Conservation (phyloP, 495 filamentous ascomycete genomes). For the Trichoderma virens region DNA sequence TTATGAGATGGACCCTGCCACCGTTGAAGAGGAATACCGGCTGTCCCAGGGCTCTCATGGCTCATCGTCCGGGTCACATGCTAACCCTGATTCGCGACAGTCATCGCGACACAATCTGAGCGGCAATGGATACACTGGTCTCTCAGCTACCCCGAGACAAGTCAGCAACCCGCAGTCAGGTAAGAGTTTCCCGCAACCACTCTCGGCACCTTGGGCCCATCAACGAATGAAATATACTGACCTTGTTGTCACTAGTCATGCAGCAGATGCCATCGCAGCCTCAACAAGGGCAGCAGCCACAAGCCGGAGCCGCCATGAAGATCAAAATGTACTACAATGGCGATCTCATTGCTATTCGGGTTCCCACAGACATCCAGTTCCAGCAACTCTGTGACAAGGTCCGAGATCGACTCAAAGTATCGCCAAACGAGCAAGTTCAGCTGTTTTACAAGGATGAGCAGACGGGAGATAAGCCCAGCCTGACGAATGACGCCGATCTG, state of each 20-base stretch:
- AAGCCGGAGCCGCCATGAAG: constrained; percentile 49
- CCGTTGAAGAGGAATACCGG: constrained; percentile 59
- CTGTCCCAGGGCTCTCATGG: constrained; percentile 64
- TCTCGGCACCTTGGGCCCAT: too few relatives aligned
- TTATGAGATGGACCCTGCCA: constrained; percentile 75
- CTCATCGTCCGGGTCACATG: constrained; percentile 52
- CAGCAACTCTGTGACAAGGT: constrained; percentile 75
- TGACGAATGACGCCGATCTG: constrained; percentile 74
- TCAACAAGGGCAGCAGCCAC: constrained; percentile 21
- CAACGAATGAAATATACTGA: background rate
- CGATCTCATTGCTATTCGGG: constrained; percentile 83
- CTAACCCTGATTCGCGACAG: constrained; percentile 56
- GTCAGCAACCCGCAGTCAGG: constrained; percentile 52
- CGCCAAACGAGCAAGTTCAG: constrained; percentile 54
- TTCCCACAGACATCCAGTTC: constrained; percentile 72
- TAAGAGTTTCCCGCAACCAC: constrained; percentile 47
- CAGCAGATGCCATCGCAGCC: constrained; percentile 40
- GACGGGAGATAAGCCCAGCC: constrained; percentile 60
- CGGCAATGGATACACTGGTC: constrained; percentile 45
- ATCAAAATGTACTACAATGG: constrained; percentile 91
- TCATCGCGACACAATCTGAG: constrained; percentile 68
- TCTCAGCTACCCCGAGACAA: constrained; percentile 49
- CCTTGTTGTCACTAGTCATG: background rate
- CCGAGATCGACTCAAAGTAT: constrained; percentile 64
- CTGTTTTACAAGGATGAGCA: constrained; percentile 84